phyloP scores from a whole-genome alignment of 352 stramenopile genomes.

The Aphanomyces cochlioides region DNA sequence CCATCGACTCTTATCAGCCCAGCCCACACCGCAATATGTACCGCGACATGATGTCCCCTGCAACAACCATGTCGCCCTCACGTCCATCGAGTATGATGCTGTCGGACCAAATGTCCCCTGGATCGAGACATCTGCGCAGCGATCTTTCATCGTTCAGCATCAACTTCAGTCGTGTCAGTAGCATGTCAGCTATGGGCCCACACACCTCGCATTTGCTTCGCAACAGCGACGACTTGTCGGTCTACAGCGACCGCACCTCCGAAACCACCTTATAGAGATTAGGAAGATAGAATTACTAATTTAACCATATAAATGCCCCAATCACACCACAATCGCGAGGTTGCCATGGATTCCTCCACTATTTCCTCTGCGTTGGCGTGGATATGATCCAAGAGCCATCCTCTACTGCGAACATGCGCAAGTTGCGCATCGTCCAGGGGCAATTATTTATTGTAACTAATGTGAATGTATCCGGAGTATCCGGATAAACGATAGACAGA shows the following conservation, averaged over 20 bases:
- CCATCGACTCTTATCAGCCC: slow-evolving; percentile 1
- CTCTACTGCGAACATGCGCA: too few species aligned
- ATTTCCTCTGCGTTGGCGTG: too few species aligned
- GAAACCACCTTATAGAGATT: slow-evolving; percentile 3
- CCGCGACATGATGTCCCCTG: not conserved
- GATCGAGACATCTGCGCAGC: not conserved
- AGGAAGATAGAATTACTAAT: not conserved
- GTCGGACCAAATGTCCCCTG: not conserved
- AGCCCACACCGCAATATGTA: not conserved
- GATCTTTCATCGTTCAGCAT: not conserved
- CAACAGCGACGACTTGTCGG: slow-evolving; percentile 6
- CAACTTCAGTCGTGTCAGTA: not conserved
- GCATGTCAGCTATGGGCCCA: not conserved
- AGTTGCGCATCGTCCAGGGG: too few species aligned
- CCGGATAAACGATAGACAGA: too few species aligned
- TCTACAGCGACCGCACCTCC: slow-evolving; percentile 8
- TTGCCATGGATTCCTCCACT: too few species aligned
- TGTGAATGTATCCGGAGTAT: too few species aligned
- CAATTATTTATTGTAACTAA: too few species aligned
- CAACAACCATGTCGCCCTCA: not conserved
- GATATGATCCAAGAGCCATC: too few species aligned
- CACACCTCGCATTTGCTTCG: not conserved
- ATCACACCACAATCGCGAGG: too few species aligned
- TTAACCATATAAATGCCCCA: not conserved
- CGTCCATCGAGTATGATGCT: not conserved